Evolutionary conservation across 331 rosid species (phyloP).

Genomic region (Pyracantha coccinea): DNA sequence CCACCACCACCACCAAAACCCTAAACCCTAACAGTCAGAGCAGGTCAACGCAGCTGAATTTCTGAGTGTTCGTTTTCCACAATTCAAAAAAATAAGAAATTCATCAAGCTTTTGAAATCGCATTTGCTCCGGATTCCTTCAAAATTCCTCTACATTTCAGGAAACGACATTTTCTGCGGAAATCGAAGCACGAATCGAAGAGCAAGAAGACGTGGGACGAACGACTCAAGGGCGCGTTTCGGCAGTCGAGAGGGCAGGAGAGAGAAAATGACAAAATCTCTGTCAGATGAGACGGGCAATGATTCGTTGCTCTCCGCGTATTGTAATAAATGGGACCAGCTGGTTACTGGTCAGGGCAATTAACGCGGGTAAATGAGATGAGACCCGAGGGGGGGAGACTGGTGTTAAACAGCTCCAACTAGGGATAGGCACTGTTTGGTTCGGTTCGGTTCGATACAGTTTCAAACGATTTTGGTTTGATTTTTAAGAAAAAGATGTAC

Average conservation of each 20-base stretch:
- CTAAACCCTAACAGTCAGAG: conserved; percentile 3
- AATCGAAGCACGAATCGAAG: background rate
- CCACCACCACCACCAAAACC: background rate
- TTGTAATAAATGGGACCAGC: background rate
- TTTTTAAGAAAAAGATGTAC: too few relatives aligned
- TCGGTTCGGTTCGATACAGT: fast-evolving
- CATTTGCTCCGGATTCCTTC: background rate
- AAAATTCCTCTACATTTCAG: background rate
- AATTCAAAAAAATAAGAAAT: background rate
- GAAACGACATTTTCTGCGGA: background rate
- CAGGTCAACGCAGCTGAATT: background rate
- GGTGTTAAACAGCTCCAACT: too few relatives aligned
- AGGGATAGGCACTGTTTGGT: too few relatives aligned
- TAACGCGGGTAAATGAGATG: conserved; percentile 5
- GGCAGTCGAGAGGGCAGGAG: background rate
- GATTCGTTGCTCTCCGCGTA: conserved; percentile 10
- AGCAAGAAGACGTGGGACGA: background rate
- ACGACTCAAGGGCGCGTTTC: background rate
- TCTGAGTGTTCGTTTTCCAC: background rate
- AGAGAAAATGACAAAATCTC: background rate
- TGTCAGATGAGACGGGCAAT: background rate
- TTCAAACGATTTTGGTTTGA: fast-evolving
- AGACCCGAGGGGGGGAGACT: too few relatives aligned
- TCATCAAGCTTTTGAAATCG: background rate
- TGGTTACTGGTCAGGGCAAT: background rate